A percentile compares a stretch with the other conserved stretches of the same genome.
These are phyloP conservation scores for Picea abies DNA, from an alignment of 83 land plant genomes.

Conservation along the genomic window DNA sequence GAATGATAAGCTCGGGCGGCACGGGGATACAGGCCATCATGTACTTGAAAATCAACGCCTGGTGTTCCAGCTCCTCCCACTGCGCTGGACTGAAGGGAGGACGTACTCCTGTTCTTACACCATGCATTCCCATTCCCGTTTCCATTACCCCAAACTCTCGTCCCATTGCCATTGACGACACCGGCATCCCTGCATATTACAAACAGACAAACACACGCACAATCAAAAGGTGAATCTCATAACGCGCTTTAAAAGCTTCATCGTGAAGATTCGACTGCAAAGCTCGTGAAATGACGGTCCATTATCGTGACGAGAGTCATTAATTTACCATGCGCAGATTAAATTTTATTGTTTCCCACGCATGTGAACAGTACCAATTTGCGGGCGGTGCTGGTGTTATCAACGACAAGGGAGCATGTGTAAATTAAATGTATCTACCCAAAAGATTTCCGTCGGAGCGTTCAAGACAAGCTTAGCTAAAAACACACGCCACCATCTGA, in stretches of 20 bases:
- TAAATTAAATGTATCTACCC: too few species aligned
- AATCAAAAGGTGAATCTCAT: neutral
- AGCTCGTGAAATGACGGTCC: slow-evolving; percentile 3
- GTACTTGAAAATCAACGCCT: slow-evolving; percentile 67
- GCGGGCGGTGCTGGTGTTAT: neutral
- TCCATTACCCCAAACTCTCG: neutral
- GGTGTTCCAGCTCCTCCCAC: slow-evolving; percentile 71
- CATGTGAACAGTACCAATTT: slow-evolving; percentile 4
- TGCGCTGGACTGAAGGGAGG: slow-evolving; percentile 59
- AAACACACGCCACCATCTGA: too few species aligned
- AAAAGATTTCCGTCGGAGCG: too few species aligned
- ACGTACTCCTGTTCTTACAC: slow-evolving; percentile 8
- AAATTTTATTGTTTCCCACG: neutral
- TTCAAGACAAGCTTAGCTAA: too few species aligned
- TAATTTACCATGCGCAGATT: slow-evolving; percentile 2
- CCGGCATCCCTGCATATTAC: neutral
- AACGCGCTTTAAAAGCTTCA: too few species aligned
- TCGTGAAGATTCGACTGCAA: neutral
- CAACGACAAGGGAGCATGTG: too few species aligned
- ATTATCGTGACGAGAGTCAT: slow-evolving; percentile 10
- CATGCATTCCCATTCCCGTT: slow-evolving; percentile 6
- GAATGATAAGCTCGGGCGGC: slow-evolving; percentile 61
- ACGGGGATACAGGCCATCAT: slow-evolving; percentile 55
- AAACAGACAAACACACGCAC: neutral
- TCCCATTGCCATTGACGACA: neutral